phyloP scores from a whole-genome alignment of 371 early-diverging fungal species.

The Circinella umbellata region DNA sequence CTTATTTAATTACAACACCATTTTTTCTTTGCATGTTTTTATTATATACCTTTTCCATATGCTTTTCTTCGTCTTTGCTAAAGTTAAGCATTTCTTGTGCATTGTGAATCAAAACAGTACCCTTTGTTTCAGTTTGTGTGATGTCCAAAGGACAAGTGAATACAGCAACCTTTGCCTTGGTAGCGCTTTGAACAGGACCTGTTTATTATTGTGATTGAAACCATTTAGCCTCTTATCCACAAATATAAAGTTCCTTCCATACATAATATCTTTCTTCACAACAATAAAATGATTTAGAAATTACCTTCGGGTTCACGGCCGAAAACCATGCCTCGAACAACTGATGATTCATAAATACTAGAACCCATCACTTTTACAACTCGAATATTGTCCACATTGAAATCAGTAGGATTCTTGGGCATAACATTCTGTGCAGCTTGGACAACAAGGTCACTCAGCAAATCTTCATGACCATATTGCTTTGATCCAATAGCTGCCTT shows the following conservation, averaged over 20 bases:
- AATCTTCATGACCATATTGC: constrained; percentile 94
- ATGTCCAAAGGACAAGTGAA: constrained; percentile 97
- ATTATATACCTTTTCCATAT: constrained; percentile 60
- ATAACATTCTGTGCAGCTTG: constrained; percentile 90
- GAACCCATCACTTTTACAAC: constrained; percentile 98
- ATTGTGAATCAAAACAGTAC: constrained; percentile 97
- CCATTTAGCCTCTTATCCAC: too few relatives aligned
- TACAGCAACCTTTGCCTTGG: constrained; percentile 94
- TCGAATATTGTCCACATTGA: constrained; percentile 95
- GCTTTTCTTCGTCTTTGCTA: constrained; percentile 91
- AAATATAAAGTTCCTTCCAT: too few relatives aligned
- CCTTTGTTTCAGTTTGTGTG: constrained; percentile 98
- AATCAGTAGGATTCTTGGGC: constrained; percentile 85
- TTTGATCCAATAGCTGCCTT: constrained; percentile 86
- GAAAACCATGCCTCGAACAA: constrained; percentile 99
- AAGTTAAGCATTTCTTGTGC: constrained; percentile 98
- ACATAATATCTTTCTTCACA: not conserved
- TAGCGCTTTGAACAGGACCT: constrained; percentile 64
- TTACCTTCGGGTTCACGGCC: constrained; percentile 92
- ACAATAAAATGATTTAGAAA: not conserved
- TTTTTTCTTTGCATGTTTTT: not conserved
- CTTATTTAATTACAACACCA: not conserved
- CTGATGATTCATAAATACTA: constrained; percentile 88
- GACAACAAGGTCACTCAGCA: constrained; percentile 81
- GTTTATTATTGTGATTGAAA: not conserved